Conservation (phyloP, 768 basidiomycete genomes). For the Hemileccinum rubropunctum region DNA sequence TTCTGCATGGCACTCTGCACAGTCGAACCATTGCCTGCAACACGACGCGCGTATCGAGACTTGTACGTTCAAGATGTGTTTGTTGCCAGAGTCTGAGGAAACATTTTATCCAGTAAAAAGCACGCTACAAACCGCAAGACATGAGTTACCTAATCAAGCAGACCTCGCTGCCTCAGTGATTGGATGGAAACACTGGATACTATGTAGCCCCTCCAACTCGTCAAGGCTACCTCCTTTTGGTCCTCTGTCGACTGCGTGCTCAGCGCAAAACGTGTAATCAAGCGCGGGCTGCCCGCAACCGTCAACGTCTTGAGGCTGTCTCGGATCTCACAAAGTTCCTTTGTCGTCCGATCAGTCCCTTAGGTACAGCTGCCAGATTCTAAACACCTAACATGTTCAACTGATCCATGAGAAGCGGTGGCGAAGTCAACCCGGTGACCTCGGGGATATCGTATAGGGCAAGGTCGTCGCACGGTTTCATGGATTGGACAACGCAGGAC, state of each 20-base stretch:
- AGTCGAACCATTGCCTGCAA: constrained; percentile 98
- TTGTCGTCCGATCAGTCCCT: background rate
- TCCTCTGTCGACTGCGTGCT: constrained; percentile 20
- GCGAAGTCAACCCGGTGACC: too few relatives aligned
- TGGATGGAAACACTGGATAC: constrained; percentile 23
- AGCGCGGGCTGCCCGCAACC: background rate
- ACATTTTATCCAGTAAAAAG: background rate
- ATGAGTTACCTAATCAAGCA: constrained; percentile 4
- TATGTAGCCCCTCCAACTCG: constrained; percentile 7
- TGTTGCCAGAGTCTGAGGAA: constrained; percentile 45
- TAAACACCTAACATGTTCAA: too few relatives aligned
- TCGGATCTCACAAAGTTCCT: constrained; percentile 18
- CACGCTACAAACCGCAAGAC: constrained; percentile 21
- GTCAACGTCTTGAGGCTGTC: background rate
- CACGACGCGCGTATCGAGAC: constrained; percentile 95
- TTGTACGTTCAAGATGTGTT: constrained; percentile 95
- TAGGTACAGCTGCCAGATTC: too few relatives aligned
- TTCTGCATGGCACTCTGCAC: constrained; percentile 93
- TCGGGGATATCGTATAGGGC: too few relatives aligned
- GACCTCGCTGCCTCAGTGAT: constrained; percentile 14
- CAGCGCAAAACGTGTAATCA: constrained; percentile 12
- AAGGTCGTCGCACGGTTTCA: too few relatives aligned
- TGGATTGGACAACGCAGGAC: too few relatives aligned
- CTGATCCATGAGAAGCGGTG: too few relatives aligned
- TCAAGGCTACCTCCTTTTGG: constrained; percentile 19